These are phyloP conservation scores for Arxiozyma telluris DNA, from an alignment of 1,139 yeast species.

Conservation along the genomic window DNA sequence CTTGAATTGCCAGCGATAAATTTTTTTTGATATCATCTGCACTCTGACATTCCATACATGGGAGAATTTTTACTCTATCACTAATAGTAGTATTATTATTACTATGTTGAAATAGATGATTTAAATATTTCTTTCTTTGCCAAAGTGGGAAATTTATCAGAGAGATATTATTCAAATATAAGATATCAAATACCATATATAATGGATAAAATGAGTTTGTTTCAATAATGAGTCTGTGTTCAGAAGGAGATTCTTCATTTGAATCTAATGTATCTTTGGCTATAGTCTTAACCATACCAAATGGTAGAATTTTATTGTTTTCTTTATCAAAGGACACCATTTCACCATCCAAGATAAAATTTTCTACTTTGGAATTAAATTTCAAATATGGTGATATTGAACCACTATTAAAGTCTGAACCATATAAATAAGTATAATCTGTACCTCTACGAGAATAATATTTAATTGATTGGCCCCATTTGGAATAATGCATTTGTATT, in stretches of 20 bases:
- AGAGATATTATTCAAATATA: constrained; percentile 57
- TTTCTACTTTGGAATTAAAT: constrained; percentile 38
- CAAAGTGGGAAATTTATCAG: constrained; percentile 47
- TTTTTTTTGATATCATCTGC: constrained; percentile 48
- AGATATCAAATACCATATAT: constrained; percentile 61
- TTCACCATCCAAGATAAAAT: constrained; percentile 74
- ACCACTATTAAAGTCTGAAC: constrained; percentile 46
- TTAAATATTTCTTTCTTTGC: constrained; percentile 47
- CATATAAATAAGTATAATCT: constrained; percentile 69
- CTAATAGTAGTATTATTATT: neutral
- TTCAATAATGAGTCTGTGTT: neutral
- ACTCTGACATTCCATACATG: constrained; percentile 34
- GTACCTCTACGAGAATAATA: constrained; percentile 64
- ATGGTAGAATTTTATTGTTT: constrained; percentile 55
- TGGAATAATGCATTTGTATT: constrained; percentile 55
- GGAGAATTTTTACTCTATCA: constrained; percentile 14
- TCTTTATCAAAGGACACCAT: constrained; percentile 80
- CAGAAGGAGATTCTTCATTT: neutral
- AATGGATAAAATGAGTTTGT: constrained; percentile 42
- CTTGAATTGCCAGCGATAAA: constrained; percentile 49
- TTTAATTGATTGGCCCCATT: constrained; percentile 38
- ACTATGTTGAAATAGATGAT: constrained; percentile 35
- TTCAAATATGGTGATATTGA: constrained; percentile 48
- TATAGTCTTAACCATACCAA: constrained; percentile 67
- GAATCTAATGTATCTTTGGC: constrained; percentile 51